These are phyloP conservation scores for Tausonia pullulans DNA, from an alignment of 1,284 basidiomycete genomes.

Conservation along the genomic window DNA sequence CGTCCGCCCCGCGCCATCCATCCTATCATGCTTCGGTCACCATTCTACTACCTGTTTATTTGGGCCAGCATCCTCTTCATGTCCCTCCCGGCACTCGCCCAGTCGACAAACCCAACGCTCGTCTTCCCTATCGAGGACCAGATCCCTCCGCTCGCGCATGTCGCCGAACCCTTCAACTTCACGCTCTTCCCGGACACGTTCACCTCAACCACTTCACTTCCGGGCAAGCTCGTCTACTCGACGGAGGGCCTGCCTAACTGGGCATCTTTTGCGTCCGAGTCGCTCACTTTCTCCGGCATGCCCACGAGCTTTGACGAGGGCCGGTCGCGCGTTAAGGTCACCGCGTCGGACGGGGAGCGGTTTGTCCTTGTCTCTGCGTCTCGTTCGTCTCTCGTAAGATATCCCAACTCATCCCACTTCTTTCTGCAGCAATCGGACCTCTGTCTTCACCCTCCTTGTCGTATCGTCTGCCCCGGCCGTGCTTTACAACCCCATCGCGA, in stretches of 20 bases:
- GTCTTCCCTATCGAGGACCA: conserved; percentile 33
- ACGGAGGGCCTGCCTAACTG: conserved; percentile 21
- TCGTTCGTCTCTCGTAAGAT: neutral
- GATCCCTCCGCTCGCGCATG: conserved; percentile 36
- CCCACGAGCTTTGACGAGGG: conserved; percentile 26
- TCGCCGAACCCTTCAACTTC: conserved; percentile 31
- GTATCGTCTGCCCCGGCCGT: conserved; percentile 20
- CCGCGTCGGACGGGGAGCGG: conserved; percentile 26
- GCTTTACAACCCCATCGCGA: conserved; percentile 22
- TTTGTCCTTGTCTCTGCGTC: conserved; percentile 22
- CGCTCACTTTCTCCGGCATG: conserved; percentile 21
- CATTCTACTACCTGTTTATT: too few species aligned
- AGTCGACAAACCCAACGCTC: conserved; percentile 25
- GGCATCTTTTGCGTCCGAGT: conserved; percentile 23
- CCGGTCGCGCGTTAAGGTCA: conserved; percentile 23
- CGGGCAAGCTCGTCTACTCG: conserved; percentile 16
- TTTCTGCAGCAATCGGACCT: conserved; percentile 11
- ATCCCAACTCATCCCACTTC: neutral
- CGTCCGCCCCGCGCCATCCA: too few species aligned
- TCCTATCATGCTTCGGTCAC: too few species aligned
- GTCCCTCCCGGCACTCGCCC: neutral
- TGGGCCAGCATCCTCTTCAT: neutral
- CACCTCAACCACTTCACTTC: conserved; percentile 9
- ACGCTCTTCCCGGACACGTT: conserved; percentile 33
- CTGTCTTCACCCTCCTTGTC: conserved; percentile 33